Evolutionary conservation across 2,329 filamentous ascomycete genomes (phyloP), one percentile per base, ranked within the genome.

Genomic region (Aspergillus transmontanensis): DNA sequence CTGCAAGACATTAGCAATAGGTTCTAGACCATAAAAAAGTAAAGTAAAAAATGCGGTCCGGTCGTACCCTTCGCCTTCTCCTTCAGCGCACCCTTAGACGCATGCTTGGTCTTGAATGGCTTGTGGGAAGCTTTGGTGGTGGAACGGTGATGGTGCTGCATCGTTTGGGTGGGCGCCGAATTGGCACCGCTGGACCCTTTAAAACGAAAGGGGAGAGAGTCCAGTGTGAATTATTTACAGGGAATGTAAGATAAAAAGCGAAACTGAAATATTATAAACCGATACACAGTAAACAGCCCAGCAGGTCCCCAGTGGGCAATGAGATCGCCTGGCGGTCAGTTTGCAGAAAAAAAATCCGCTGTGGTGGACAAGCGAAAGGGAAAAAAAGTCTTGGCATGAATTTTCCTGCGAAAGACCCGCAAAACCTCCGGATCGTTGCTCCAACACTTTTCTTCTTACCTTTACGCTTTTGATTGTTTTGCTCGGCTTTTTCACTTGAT

Each of bases 121-220:
- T 99, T 99, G 81, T 97, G 89, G 69, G 86, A 82, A 73, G 88
- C 84, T 84, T 98, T 99, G 59, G 94, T 97, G 63, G 94, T 97
- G 74, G 92, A 92, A 78, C 94, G 87, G 80, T 99, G 95, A 75
- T 94, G 94, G 80, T 98, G 76, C 70, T 98, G 76, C 70, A 83
- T 79, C 67, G 78, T 84, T 77, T 82, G 81, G 74, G 87, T 85
- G 79, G 88, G 86, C 75, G 91, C 89, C 92, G 95, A 95, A 72
- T 86, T 91, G 80, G 84, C 85, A 69, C 74, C 79, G 69, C 79
- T 79, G 63, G 79, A 78, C 79, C 87, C 91, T 84, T 96, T 97
- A 82, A 96, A 96, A 80, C 94, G 86, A 75, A 90, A 96, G 3
- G 94, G 92, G 79, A 93, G 80, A 60, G 89, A 90, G 66, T 73